Evolutionary conservation across 2,329 filamentous ascomycete species (phyloP).

Genomic region (Pyrenophora tritici-repentis): DNA sequence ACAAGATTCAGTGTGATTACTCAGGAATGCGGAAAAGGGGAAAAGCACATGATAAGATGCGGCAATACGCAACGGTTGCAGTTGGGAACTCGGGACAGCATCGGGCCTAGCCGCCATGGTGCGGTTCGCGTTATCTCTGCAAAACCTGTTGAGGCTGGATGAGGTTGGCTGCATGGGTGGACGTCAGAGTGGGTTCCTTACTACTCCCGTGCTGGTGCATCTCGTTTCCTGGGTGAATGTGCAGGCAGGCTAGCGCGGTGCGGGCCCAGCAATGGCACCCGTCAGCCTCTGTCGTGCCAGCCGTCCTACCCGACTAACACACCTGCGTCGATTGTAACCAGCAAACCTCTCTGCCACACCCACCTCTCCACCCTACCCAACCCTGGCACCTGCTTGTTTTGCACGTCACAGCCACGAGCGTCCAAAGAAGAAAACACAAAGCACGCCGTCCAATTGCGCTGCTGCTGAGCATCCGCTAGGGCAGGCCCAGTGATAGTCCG

Average conservation of each 20-base stretch:
- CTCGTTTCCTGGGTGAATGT: slow-evolving; percentile 14
- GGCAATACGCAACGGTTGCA: neutral
- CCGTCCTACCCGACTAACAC: slow-evolving; percentile 14
- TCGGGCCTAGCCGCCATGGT: neutral
- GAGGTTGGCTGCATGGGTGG: slow-evolving; percentile 13
- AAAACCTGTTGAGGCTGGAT: slow-evolving; percentile 16
- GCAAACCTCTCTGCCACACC: neutral
- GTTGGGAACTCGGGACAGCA: neutral
- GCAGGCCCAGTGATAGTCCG: slow-evolving; percentile 9
- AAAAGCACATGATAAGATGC: neutral
- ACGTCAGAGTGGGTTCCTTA: slow-evolving; percentile 16
- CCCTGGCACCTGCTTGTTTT: neutral
- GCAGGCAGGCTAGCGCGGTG: slow-evolving; percentile 6
- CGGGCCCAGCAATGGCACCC: slow-evolving; percentile 8
- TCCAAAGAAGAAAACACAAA: too few relatives aligned
- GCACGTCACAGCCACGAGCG: too few relatives aligned
- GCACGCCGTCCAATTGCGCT: neutral
- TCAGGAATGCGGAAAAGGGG: neutral
- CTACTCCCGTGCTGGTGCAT: slow-evolving; percentile 2
- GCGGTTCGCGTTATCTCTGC: slow-evolving; percentile 1
- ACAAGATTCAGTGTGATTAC: too few relatives aligned
- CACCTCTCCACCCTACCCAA: neutral
- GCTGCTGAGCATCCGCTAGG: slow-evolving; percentile 2
- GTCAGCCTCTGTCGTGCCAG: slow-evolving; percentile 22
- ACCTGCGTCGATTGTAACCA: slow-evolving; percentile 6